Conservation (phyloP, 495 filamentous ascomycete species). For the Trichocladium uniseriatum region DNA sequence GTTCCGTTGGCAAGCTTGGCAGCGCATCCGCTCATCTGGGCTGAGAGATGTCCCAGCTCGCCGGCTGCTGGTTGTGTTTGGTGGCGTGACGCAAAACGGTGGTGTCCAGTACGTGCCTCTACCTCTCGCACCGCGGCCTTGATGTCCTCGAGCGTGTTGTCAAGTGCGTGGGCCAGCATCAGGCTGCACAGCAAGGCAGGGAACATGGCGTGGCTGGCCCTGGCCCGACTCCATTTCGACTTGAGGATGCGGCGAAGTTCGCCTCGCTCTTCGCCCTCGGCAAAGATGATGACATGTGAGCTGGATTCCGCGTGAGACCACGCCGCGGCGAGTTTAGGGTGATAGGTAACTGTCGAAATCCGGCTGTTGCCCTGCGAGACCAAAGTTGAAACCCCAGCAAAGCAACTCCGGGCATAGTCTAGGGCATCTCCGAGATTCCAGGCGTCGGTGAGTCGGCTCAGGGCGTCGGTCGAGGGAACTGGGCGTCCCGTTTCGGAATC, state of each 20-base stretch:
- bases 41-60: constrained; percentile 20
- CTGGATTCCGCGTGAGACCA: constrained; percentile 9
- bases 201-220: constrained; percentile 20
- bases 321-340: constrained; percentile 19
- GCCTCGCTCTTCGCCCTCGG: constrained; percentile 18
- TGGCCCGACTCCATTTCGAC: constrained; percentile 11
- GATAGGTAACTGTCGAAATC: constrained; percentile 19
- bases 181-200: constrained; percentile 20
- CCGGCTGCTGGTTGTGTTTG: constrained; percentile 21
- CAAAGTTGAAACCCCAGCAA: constrained; percentile 17
- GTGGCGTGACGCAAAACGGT: constrained; percentile 17
- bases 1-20: constrained; percentile 26
- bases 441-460: constrained; percentile 5
- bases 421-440: constrained; percentile 14
- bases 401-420: constrained; percentile 17
- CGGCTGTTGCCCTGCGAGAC: background rate
- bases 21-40: constrained; percentile 22
- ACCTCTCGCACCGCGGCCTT: constrained; percentile 20
- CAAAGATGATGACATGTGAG: constrained; percentile 13
- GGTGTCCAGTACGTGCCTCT: constrained; percentile 24
- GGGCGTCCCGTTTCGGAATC: background rate
- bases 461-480: constrained; percentile 9
- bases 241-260: constrained; percentile 15
- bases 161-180: constrained; percentile 19
- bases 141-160: constrained; percentile 22